Evolutionary conservation across 371 early-diverging fungal genomes (phyloP).

Genomic region (Mortierella sp.): DNA sequence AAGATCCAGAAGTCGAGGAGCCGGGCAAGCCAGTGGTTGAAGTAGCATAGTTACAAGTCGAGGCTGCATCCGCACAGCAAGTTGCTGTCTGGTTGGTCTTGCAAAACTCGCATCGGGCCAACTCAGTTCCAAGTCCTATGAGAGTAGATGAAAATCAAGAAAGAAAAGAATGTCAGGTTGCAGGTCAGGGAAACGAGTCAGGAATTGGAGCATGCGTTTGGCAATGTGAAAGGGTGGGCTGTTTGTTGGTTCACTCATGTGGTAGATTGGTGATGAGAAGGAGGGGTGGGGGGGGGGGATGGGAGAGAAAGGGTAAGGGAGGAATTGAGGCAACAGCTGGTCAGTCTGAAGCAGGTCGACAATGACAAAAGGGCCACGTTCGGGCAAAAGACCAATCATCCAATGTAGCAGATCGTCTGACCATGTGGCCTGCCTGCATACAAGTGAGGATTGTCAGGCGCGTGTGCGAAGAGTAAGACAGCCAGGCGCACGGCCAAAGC

Average conservation of each 20-base stretch:
- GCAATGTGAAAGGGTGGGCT: constrained; percentile 1
- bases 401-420: too few species aligned
- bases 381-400: too few species aligned
- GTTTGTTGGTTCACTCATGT: constrained; percentile 3
- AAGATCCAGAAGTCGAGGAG: neutral
- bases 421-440: too few species aligned
- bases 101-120: constrained; percentile 24
- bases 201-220: neutral
- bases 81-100: constrained; percentile 15
- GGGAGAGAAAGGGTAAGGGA: too few species aligned
- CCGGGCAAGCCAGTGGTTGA: constrained; percentile 3
- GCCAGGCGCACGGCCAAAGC: too few species aligned
- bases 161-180: neutral
- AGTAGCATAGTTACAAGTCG: constrained; percentile 10
- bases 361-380: too few species aligned
- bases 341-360: too few species aligned
- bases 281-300: too few species aligned
- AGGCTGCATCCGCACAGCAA: constrained; percentile 24
- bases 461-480: too few species aligned
- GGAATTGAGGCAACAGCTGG: too few species aligned
- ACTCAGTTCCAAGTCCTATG: constrained; percentile 21
- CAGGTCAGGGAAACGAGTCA: neutral
- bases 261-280: neutral
- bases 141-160: neutral
- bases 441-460: too few species aligned